These are phyloP conservation scores for Discostella stelligera DNA, from an alignment of 352 stramenopile species.

Conservation along the genomic window DNA sequence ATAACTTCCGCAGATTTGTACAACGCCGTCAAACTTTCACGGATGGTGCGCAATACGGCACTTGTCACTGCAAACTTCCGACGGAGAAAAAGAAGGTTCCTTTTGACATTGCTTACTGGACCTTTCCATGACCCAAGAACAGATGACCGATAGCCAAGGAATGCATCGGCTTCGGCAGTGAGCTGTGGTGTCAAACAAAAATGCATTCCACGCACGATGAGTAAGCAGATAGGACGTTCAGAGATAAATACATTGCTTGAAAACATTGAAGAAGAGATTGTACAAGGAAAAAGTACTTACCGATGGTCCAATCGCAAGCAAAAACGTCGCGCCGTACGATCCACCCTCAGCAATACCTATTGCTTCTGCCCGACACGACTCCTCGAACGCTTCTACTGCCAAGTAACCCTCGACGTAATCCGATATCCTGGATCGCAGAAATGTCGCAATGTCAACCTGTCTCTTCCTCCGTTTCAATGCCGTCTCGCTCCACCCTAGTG, in stretches of 20 bases:
- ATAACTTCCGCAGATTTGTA: slow-evolving; percentile 33
- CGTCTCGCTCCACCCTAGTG: slow-evolving; percentile 25
- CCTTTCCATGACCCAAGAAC: slow-evolving; percentile 36
- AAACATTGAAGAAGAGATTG: neutral
- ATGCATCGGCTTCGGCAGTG: slow-evolving; percentile 30
- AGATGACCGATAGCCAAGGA: slow-evolving; percentile 29
- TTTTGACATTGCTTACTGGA: slow-evolving; percentile 30
- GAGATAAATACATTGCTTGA: neutral
- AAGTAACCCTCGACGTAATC: slow-evolving; percentile 44
- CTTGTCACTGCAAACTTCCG: slow-evolving; percentile 29
- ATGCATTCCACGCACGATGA: neutral
- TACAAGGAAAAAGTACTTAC: slow-evolving; percentile 13
- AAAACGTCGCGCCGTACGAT: slow-evolving; percentile 37
- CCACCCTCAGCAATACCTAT: slow-evolving; percentile 34
- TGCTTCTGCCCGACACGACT: slow-evolving; percentile 35
- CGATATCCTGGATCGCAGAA: slow-evolving; percentile 31
- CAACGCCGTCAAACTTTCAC: slow-evolving; percentile 30
- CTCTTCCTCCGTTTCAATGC: slow-evolving; percentile 37
- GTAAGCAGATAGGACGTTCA: no score
- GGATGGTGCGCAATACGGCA: slow-evolving; percentile 21
- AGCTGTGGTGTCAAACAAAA: slow-evolving; percentile 24
- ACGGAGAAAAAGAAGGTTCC: slow-evolving; percentile 30
- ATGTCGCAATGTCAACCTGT: slow-evolving; percentile 39
- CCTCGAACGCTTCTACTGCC: slow-evolving; percentile 32
- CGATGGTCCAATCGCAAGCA: slow-evolving; percentile 41